These are phyloP conservation scores for Ceratobasidium papillatum DNA, from an alignment of 1,284 basidiomycete genomes.

Conservation along the genomic window DNA sequence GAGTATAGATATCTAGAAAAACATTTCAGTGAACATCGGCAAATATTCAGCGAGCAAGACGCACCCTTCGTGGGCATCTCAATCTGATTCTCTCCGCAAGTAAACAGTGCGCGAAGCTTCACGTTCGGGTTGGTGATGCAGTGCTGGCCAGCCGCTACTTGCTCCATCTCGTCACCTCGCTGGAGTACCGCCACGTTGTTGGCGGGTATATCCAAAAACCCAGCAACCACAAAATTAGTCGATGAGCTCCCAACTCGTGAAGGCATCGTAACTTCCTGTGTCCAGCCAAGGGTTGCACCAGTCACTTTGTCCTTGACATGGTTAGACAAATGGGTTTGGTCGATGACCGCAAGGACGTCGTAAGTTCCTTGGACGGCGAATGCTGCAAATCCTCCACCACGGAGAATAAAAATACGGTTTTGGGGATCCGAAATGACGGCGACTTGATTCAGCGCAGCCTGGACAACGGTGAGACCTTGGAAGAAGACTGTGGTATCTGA, in stretches of 20 bases:
- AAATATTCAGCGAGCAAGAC: conserved; percentile 46
- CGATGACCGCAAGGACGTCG: conserved; percentile 76
- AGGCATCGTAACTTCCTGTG: conserved; percentile 77
- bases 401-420: conserved; percentile 79
- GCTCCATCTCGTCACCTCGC: conserved; percentile 77
- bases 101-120: conserved; percentile 77
- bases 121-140: conserved; percentile 83
- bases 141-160: conserved; percentile 79
- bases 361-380: conserved; percentile 78
- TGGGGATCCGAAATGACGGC: conserved; percentile 81
- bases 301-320: conserved; percentile 66
- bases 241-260: conserved; percentile 58
- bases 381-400: conserved; percentile 52
- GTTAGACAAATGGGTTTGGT: conserved; percentile 76
- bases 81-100: conserved; percentile 79
- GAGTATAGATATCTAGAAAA: conserved; percentile 65
- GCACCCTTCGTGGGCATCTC: conserved; percentile 84
- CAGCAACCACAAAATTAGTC: conserved; percentile 74
- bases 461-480: conserved; percentile 77
- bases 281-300: conserved; percentile 49
- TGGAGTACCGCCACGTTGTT: conserved; percentile 85
- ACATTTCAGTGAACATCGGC: neutral
- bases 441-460: conserved; percentile 78
- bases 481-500: conserved; percentile 82
- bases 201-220: conserved; percentile 81